Percentiles rank a stretch among this genome's conserved stretches.
phyloP scores from a whole-genome alignment of 371 early-diverging fungal genomes.

The Apophysomyces ossiformis region DNA sequence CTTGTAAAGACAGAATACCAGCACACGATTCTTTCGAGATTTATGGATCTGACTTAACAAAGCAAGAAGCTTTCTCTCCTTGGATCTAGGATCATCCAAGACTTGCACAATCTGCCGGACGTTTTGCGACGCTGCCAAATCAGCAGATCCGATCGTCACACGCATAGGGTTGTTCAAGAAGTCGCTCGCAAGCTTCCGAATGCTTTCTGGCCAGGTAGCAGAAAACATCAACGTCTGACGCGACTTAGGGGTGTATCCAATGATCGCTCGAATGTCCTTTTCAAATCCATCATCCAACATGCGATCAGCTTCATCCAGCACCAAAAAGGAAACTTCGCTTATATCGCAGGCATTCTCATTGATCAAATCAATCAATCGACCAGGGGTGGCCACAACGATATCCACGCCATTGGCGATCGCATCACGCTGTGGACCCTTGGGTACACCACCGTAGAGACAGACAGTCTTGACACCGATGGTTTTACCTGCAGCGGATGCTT shows the following conservation, averaged over 20 bases:
- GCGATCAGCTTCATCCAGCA: slow-evolving; percentile 96
- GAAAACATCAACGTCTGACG: slow-evolving; percentile 93
- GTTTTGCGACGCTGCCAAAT: slow-evolving; percentile 89
- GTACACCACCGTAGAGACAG: slow-evolving; percentile 80
- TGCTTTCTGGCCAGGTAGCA: slow-evolving; percentile 77
- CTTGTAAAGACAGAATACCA: slow-evolving; percentile 94
- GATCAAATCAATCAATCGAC: slow-evolving; percentile 91
- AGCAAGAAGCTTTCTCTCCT: slow-evolving; percentile 82
- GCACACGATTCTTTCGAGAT: slow-evolving; percentile 76
- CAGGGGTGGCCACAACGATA: slow-evolving; percentile 94
- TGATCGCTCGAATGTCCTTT: slow-evolving; percentile 84
- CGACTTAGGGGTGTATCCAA: slow-evolving; percentile 58
- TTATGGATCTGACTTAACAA: slow-evolving; percentile 84
- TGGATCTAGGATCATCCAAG: slow-evolving; percentile 71
- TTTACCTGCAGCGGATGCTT: slow-evolving; percentile 68
- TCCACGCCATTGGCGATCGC: slow-evolving; percentile 72
- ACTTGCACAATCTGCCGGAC: slow-evolving; percentile 96
- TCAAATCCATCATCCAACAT: slow-evolving; percentile 95
- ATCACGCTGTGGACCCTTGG: slow-evolving; percentile 66
- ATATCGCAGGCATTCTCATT: slow-evolving; percentile 77
- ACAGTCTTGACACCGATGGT: slow-evolving; percentile 75
- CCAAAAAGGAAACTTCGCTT: slow-evolving; percentile 77
- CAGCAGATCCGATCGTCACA: slow-evolving; percentile 93
- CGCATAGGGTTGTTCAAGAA: slow-evolving; percentile 87
- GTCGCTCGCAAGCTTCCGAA: slow-evolving; percentile 84